A percentile compares a stretch with the other conserved stretches of the same genome.
phyloP scores from a whole-genome alignment of 2,329 filamentous ascomycete species.

The Xylariaceae sp. region DNA sequence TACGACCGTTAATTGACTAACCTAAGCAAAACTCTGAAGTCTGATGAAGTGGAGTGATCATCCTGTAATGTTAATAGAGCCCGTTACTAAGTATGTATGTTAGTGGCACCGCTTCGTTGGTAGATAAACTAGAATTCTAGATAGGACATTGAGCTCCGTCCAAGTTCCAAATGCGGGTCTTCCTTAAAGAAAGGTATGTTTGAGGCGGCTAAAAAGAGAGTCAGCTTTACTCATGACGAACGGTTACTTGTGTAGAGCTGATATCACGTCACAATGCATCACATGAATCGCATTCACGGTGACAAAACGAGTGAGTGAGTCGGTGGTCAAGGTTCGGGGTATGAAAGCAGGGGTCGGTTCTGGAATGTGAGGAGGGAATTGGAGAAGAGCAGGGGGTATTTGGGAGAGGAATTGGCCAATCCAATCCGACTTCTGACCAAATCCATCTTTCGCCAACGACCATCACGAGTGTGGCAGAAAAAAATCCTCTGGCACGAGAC shows the following conservation, averaged over 20 bases:
- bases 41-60: constrained; percentile 12
- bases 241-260: background rate
- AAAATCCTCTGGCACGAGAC: constrained; percentile 6
- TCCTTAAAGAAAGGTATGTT: constrained; percentile 2
- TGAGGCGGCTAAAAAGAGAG: constrained; percentile 1
- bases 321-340: background rate
- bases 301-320: background rate
- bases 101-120: background rate
- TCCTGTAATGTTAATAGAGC: background rate
- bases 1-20: background rate
- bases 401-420: constrained; percentile 34
- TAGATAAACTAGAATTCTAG: too few relatives aligned
- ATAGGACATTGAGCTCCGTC: constrained; percentile 2
- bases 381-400: constrained; percentile 10
- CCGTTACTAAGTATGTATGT: background rate
- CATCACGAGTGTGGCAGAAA: constrained; percentile 7
- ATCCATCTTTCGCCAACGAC: constrained; percentile 1
- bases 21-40: background rate
- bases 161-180: constrained; percentile 10
- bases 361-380: constrained; percentile 1
- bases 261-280: constrained; percentile 4
- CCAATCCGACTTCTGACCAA: constrained; percentile 31
- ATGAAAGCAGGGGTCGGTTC: constrained; percentile 14
- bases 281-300: constrained; percentile 1
- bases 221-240: constrained; percentile 5